Percentiles rank a stretch among this genome's conserved stretches.
These are phyloP conservation scores for Tricholoma matsutake DNA, from an alignment of 768 basidiomycete species.

Conservation along the genomic window DNA sequence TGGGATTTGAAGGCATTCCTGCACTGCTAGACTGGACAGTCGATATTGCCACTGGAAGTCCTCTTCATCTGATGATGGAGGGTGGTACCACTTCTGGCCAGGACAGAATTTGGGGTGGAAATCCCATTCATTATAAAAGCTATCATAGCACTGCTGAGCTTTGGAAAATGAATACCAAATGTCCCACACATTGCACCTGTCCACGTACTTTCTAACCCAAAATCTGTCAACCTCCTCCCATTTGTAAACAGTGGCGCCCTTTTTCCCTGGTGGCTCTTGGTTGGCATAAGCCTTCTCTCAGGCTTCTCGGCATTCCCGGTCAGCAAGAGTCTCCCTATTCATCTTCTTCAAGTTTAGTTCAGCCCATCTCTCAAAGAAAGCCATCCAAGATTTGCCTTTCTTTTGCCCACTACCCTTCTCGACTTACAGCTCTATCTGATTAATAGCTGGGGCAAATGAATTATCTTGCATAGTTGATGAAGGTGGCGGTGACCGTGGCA, in stretches of 20 bases:
- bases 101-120: background rate
- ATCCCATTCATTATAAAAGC: background rate
- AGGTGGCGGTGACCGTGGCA: background rate
- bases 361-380: background rate
- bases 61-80: background rate
- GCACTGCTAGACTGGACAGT: background rate
- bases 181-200: background rate
- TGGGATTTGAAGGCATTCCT: background rate
- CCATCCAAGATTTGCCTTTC: background rate
- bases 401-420: background rate
- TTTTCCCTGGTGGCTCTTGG: background rate
- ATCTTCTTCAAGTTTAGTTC: background rate
- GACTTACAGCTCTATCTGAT: background rate
- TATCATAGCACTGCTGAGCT: background rate
- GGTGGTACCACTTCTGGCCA: background rate
- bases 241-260: background rate
- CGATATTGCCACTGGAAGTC: background rate
- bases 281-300: background rate
- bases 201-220: background rate
- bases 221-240: conserved; percentile 1
- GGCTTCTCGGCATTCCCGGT: background rate
- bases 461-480: background rate
- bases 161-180: background rate
- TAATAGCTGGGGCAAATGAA: background rate
- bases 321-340: background rate